Base-by-base conservation (phyloP, 2,329 filamentous ascomycete species). In the Trichoderma aggressivum region DNA sequence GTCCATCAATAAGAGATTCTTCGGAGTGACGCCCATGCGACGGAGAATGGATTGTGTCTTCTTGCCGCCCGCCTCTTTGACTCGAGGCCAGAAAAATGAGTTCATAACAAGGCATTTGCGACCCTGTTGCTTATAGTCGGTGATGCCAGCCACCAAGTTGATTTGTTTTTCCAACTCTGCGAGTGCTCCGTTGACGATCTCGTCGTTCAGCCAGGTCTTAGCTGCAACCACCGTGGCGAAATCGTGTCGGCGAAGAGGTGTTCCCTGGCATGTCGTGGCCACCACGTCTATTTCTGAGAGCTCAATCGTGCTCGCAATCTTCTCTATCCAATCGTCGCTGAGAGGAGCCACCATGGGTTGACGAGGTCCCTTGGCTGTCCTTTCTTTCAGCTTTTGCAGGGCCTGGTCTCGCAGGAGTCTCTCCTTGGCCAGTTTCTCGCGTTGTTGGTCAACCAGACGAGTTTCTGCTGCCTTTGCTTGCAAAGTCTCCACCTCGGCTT, bases 191-290 rank as follows among this genome's bases (percentile, higher is more conserved):
- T 93, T 92, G 75, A 95, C 88, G 64, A 92, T 88, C 75, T 92
- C 90, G 78, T 94, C 92, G 74, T 94, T 94, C 7, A 95, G 85
- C 92, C 92, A 95, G 32, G 84, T 84, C 0, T 80, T 84, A 10
- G 82, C 79, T 21, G 83, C 82, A 18, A 91, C 83, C 8, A 94
- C 80, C 60, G 86, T 90, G n/a, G 81, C 82, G 75, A 94, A 90
- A 76, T 93, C 91, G 66, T 88, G 86, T 7, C 76, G 77, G 34
- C 76, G 76, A 18, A 92, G 80, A 14, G 86, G 82, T 3, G 82
- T 82, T 1, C 86, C 85, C 72, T 87, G 86, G 7, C 81, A 79
- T 11, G 86, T 85, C 67, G 78, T 83, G 71, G 83, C 84, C 64
- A 88, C 78, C 62, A 79, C 79, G 5, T 39, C 43, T 26, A 14